A percentile compares a stretch with the other conserved stretches of the same genome.
Evolutionary conservation across 139 green algal genomes (phyloP).

Genomic region (Nannochloris sp.): DNA sequence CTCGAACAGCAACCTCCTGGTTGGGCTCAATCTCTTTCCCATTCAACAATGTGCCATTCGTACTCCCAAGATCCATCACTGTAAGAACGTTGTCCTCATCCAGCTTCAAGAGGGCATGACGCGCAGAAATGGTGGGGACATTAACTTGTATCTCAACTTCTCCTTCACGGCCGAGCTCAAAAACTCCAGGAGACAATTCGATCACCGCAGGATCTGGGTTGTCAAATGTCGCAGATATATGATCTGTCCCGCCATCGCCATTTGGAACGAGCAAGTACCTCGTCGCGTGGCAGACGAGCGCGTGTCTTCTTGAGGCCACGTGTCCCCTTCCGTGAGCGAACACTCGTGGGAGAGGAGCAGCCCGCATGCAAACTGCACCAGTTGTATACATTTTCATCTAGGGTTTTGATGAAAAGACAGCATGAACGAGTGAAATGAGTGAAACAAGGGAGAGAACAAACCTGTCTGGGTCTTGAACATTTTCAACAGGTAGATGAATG

Average conservation of each 20-base stretch:
- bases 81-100: constrained; percentile 24
- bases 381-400: too few relatives aligned
- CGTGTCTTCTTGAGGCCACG: background rate
- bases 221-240: constrained; percentile 23
- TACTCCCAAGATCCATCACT: constrained; percentile 47
- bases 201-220: constrained; percentile 17
- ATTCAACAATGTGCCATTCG: constrained; percentile 59
- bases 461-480: too few relatives aligned
- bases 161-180: constrained; percentile 27
- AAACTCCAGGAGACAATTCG: constrained; percentile 14
- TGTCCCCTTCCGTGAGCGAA: background rate
- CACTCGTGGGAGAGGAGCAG: too few relatives aligned
- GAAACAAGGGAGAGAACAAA: too few relatives aligned
- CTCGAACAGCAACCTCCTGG: constrained; percentile 16
- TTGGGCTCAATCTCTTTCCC: constrained; percentile 37
- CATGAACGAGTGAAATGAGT: too few relatives aligned
- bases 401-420: too few relatives aligned
- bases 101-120: constrained; percentile 35
- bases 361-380: too few relatives aligned
- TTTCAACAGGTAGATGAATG: too few relatives aligned
- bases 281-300: background rate
- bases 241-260: constrained; percentile 24
- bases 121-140: constrained; percentile 32
- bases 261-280: constrained; percentile 11
- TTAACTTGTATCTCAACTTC: constrained; percentile 36